Evolutionary conservation across 2,329 filamentous ascomycete genomes (phyloP).

Genomic region (Macroventuria anomochaeta): DNA sequence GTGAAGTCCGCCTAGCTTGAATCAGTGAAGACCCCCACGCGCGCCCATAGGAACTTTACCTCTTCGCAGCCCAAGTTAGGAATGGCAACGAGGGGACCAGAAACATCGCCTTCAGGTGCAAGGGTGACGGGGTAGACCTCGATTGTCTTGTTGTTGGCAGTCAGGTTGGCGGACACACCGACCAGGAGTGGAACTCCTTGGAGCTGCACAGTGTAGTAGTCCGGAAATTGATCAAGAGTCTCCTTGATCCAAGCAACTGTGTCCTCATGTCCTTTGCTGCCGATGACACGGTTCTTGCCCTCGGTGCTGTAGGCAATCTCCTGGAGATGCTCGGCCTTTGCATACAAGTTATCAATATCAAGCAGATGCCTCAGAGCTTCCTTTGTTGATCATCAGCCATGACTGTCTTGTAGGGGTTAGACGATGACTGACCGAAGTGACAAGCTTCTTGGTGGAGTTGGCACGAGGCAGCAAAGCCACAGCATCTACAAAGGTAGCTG

Average conservation of each 20-base stretch:
- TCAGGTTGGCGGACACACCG: constrained; percentile 37
- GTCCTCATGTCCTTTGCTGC: constrained; percentile 48
- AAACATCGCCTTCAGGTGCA: constrained; percentile 41
- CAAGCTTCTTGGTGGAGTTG: constrained; percentile 30
- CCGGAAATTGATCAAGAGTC: constrained; percentile 36
- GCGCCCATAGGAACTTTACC: constrained; percentile 19
- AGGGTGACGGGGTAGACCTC: constrained; percentile 37
- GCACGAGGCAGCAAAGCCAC: constrained; percentile 31
- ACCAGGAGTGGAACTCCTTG: constrained; percentile 37
- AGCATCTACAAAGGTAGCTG: constrained; percentile 26
- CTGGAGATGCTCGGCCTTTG: constrained; percentile 45
- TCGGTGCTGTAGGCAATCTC: constrained; percentile 49
- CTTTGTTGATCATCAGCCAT: constrained; percentile 15
- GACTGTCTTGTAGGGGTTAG: background rate
- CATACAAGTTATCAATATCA: constrained; percentile 34
- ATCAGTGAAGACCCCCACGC: background rate
- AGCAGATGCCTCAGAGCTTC: constrained; percentile 34
- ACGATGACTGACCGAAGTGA: constrained; percentile 29
- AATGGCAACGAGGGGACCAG: constrained; percentile 40
- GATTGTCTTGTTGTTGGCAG: constrained; percentile 37
- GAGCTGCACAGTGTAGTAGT: constrained; percentile 48
- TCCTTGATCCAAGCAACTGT: constrained; percentile 49
- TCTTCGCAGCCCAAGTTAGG: constrained; percentile 46
- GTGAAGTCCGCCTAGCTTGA: constrained; percentile 65
- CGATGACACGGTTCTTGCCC: constrained; percentile 51